Evolutionary conservation across 148 eudicot genomes (phyloP).

Genomic region (Camellia lanceoleosa): DNA sequence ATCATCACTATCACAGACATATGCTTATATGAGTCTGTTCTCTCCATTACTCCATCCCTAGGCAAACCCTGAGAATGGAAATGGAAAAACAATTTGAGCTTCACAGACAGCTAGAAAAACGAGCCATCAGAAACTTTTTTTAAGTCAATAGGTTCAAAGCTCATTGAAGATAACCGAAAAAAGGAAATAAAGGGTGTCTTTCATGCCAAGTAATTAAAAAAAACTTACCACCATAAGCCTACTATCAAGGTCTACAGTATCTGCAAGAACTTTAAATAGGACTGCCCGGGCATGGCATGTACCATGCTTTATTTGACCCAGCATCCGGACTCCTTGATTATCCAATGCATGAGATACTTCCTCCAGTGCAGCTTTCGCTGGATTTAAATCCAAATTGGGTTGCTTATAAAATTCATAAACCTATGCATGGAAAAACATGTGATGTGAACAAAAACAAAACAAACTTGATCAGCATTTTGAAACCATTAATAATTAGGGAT

Average conservation of each 20-base stretch:
- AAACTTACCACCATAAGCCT: conserved; percentile 71
- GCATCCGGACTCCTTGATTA: conserved; percentile 63
- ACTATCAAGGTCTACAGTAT: conserved; percentile 70
- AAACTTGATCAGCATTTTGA: not conserved
- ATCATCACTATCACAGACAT: conserved; percentile 64
- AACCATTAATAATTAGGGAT: not conserved
- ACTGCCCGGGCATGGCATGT: conserved; percentile 80
- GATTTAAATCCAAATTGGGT: conserved; percentile 54
- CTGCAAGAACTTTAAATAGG: conserved; percentile 83
- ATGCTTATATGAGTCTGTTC: conserved; percentile 65
- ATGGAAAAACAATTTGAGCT: not conserved
- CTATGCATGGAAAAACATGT: conserved; percentile 21
- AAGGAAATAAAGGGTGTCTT: not conserved
- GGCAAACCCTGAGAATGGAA: conserved; percentile 58
- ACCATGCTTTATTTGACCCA: conserved; percentile 81
- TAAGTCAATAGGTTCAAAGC: not conserved
- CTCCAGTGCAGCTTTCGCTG: conserved; percentile 45
- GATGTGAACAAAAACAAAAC: not conserved
- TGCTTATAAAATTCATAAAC: conserved; percentile 69
- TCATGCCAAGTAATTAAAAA: conserved; percentile 2
- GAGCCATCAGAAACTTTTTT: not conserved
- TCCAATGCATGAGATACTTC: conserved; percentile 50
- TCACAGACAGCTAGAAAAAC: not conserved
- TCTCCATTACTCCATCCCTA: conserved; percentile 56
- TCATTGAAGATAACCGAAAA: not conserved